Percentiles rank a stretch among this genome's conserved stretches.
These are phyloP conservation scores for Rhodotorula graminis DNA, from an alignment of 768 basidiomycete genomes.

Conservation along the genomic window DNA sequence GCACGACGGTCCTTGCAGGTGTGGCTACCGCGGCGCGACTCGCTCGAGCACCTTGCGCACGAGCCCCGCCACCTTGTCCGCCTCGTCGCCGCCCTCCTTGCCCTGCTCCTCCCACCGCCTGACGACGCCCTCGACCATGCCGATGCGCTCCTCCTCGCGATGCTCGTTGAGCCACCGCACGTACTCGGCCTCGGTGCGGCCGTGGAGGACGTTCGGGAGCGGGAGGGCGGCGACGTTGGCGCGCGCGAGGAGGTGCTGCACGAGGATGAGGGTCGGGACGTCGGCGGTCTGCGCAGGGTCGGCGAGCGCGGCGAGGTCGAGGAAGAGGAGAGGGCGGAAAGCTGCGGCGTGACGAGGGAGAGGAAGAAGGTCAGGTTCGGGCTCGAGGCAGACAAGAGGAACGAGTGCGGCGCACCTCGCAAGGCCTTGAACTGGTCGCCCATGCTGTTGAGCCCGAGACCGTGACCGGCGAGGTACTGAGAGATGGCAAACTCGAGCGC, in stretches of 20 bases:
- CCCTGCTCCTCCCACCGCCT: not conserved
- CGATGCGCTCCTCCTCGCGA: conserved; percentile 69
- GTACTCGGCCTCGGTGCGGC: conserved; percentile 94
- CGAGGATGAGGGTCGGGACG: conserved; percentile 70
- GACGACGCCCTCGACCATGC: conserved; percentile 74
- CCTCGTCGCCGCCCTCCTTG: not conserved
- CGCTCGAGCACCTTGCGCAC: not conserved
- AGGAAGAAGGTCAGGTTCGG: not conserved
- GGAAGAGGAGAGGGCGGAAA: conserved; percentile 75
- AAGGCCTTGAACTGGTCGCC: conserved; percentile 83
- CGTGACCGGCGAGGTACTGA: conserved; percentile 56
- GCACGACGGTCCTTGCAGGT: no score
- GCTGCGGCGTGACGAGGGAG: conserved; percentile 1
- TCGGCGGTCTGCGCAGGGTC: conserved; percentile 64
- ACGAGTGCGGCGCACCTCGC: conserved; percentile 49
- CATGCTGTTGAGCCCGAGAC: conserved; percentile 61
- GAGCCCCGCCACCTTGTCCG: not conserved
- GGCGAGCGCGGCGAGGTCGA: conserved; percentile 69
- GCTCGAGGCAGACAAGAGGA: not conserved
- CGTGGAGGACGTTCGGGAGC: conserved; percentile 73
- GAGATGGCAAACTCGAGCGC: conserved; percentile 88
- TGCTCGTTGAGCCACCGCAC: conserved; percentile 95
- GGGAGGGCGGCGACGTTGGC: conserved; percentile 57
- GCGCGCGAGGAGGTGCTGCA: conserved; percentile 83
- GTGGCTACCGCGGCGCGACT: not conserved